A percentile compares a stretch with the other conserved stretches of the same genome.
Conservation (phyloP, 257 asterid genomes). For the Capsicum pubescens region DNA sequence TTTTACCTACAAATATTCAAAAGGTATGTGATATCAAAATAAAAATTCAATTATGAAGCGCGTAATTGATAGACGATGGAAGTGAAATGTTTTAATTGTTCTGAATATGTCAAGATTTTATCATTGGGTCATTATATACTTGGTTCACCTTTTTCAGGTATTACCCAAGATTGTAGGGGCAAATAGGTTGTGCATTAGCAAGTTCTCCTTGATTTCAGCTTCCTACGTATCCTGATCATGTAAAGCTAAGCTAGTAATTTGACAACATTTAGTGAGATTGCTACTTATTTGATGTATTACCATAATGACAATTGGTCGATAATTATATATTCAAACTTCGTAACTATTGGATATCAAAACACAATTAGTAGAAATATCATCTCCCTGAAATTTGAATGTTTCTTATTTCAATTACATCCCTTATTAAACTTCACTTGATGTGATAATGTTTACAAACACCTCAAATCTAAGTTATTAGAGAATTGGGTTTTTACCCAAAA, state of each 20-base stretch:
- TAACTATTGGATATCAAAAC: neutral
- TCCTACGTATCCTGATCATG: neutral
- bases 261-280: neutral
- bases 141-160: neutral
- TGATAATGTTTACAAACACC: neutral
- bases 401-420: constrained; percentile 15
- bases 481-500: neutral
- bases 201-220: neutral
- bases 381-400: neutral
- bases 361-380: constrained; percentile 21
- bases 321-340: neutral
- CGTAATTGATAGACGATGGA: neutral
- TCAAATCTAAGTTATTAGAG: neutral
- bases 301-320: neutral
- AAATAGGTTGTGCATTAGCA: neutral
- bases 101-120: constrained; percentile 22
- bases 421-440: neutral
- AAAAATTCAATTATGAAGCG: constrained; percentile 15
- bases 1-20: constrained; percentile 62
- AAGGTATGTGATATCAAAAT: constrained; percentile 51
- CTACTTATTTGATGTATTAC: neutral
- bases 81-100: neutral
- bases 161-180: neutral
- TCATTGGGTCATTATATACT: constrained; percentile 6
- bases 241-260: constrained; percentile 22